These are phyloP conservation scores for Solanum chiquidenum DNA, from an alignment of 257 asterid genomes.

Conservation along the genomic window DNA sequence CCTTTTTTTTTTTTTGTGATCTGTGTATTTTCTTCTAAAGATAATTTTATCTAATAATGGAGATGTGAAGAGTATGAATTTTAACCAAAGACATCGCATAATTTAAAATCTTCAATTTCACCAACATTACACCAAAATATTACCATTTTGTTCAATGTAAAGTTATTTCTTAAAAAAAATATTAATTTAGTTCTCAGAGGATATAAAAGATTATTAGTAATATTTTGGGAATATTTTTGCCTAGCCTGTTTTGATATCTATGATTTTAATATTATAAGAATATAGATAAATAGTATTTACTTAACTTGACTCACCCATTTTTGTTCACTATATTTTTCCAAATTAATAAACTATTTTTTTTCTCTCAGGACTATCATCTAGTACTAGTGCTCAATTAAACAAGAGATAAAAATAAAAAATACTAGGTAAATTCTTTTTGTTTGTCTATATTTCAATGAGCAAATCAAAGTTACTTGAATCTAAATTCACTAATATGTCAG, in stretches of 20 bases:
- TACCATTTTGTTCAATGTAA: no score
- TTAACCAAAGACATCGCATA: neutral
- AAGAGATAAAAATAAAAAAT: neutral
- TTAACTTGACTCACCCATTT: neutral
- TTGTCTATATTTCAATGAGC: neutral
- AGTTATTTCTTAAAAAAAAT: no score
- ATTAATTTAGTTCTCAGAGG: neutral
- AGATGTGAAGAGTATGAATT: neutral
- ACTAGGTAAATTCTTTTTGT: no score
- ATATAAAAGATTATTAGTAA: neutral
- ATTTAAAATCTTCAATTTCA: neutral
- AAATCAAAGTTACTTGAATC: neutral
- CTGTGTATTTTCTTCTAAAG: neutral
- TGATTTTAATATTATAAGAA: neutral
- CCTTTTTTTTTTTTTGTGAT: neutral
- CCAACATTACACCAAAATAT: neutral
- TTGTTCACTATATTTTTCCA: neutral
- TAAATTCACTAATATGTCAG: neutral
- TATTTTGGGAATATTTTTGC: neutral
- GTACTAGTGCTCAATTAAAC: neutral
- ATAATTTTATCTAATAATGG: no score
- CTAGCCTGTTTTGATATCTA: neutral
- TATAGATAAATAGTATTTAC: no score
- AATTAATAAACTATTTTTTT: neutral
- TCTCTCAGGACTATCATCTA: neutral